These are phyloP conservation scores for Penicillium italicum DNA, from an alignment of 2,329 filamentous ascomycete genomes.

Conservation along the genomic window DNA sequence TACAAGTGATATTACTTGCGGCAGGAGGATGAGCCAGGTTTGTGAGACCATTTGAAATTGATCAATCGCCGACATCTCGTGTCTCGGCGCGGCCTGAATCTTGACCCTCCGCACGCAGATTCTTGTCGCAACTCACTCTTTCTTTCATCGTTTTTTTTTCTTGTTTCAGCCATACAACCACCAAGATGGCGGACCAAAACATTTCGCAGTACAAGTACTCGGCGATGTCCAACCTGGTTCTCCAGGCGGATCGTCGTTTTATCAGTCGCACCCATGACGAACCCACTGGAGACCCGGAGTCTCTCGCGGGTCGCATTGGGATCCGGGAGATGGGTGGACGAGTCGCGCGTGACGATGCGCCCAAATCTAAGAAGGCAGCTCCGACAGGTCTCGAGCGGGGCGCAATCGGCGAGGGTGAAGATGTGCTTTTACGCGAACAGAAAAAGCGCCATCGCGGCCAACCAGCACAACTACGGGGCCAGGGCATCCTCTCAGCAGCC, in stretches of 20 bases:
- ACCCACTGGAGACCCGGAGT: constrained; percentile 94
- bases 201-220: constrained; percentile 98
- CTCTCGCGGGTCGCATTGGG: constrained; percentile 86
- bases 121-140: constrained; percentile 28
- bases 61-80: constrained; percentile 24
- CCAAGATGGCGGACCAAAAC: constrained; percentile 66
- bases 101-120: constrained; percentile 31
- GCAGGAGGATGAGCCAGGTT: constrained; percentile 39
- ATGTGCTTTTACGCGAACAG: constrained; percentile 78
- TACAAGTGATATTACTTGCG: constrained; percentile 28
- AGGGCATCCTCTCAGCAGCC: constrained; percentile 75
- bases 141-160: constrained; percentile 13
- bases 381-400: constrained; percentile 71
- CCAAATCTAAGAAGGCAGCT: constrained; percentile 74
- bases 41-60: constrained; percentile 30
- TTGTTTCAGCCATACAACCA: constrained; percentile 13
- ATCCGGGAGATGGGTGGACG: constrained; percentile 92
- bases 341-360: constrained; percentile 72
- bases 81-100: constrained; percentile 33
- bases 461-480: constrained; percentile 63
- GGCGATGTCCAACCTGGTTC: constrained; percentile 99
- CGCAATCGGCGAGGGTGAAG: constrained; percentile 72
- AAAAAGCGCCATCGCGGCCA: constrained; percentile 78
- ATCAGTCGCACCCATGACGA: constrained; percentile 90
- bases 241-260: constrained; percentile 98